Conservation (phyloP, 441 rosid species). For the Kokia cookei region DNA sequence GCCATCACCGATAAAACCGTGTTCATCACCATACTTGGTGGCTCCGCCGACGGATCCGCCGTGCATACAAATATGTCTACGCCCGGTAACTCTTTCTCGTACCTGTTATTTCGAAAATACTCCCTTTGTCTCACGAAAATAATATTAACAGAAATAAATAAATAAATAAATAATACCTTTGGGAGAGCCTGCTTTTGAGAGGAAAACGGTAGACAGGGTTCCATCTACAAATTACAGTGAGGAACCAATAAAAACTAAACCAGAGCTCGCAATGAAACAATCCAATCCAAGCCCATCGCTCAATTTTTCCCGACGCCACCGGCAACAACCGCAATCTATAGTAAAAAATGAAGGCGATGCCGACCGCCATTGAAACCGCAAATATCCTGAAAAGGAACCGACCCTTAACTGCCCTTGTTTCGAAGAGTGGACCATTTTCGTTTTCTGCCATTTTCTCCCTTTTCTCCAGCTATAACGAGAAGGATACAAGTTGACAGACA, state of each 20-base stretch:
- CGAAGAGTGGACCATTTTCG: not conserved
- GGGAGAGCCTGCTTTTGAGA: constrained; percentile 23
- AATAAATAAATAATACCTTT: constrained; percentile 8
- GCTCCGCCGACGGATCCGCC: constrained; percentile 64
- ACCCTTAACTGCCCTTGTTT: constrained; percentile 1
- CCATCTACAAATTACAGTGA: constrained; percentile 24
- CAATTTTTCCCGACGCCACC: not conserved
- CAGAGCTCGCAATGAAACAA: constrained; percentile 8
- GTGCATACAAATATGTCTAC: constrained; percentile 74
- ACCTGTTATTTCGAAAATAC: constrained; percentile 11
- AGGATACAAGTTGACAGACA: too few species aligned
- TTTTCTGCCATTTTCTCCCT: not conserved
- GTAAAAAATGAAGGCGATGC: not conserved
- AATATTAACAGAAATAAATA: too few species aligned
- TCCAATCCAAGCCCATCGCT: constrained; percentile 11
- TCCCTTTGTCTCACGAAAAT: not conserved
- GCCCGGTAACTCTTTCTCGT: constrained; percentile 31
- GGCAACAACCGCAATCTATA: not conserved
- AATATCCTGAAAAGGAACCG: not conserved
- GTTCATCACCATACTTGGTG: constrained; percentile 61
- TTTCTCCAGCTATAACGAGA: not conserved
- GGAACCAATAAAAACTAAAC: constrained; percentile 13
- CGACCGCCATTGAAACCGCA: not conserved
- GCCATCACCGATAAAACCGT: constrained; percentile 9
- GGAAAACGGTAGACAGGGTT: constrained; percentile 15